Evolutionary conservation across 1,284 basidiomycete genomes (phyloP), one percentile per base, ranked within the genome.

Genomic region (Agroathelia rolfsii): DNA sequence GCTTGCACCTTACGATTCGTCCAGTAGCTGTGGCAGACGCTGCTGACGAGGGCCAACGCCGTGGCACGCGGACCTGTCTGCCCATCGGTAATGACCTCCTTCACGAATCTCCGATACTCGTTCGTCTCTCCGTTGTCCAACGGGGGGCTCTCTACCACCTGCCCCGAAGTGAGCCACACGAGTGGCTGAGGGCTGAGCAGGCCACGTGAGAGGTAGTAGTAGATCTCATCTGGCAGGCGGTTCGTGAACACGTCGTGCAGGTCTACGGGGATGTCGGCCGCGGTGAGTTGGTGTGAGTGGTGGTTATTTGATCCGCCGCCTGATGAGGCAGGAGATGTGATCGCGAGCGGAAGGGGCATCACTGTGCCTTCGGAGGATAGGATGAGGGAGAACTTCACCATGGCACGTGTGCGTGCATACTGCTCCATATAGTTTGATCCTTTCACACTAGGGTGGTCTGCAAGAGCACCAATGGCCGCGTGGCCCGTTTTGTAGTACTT

Each of bases 211-310:
- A 98, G 72, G 55, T 96, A 94, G 58, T 84, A 94, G 63, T 94
- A 97, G 37, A 97, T 71, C 53, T 98, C 93, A 58, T 98, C 94
- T 0, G 95, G 94, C 11, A 99, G 69, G 22, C 90, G 82, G 53
- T 87, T 71, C 3, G 92, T 95, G 61, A 97, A 98, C 43, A 98
- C 84, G 33, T 96, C 92, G 52, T 95, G 86, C 23, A 99, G 64
- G 59, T 98, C 94, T 27, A 64, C 57, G 1, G 94, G 94, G 22
- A 98, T 78, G 46, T 97, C 94, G 15, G 80, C 76, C 0, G 82
- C 73, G 0, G 85, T 87, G 29, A 80, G 72, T 45, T 75, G 77
- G 43, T 75, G 70, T n/a, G 61, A 55, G 38, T 76, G 73, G 50
- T 73, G 71, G 42, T 61, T 70, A 19, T 59, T 54, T n/a, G n/a